These are phyloP conservation scores for Kokia cookei DNA, from an alignment of 441 rosid species.

Conservation along the genomic window DNA sequence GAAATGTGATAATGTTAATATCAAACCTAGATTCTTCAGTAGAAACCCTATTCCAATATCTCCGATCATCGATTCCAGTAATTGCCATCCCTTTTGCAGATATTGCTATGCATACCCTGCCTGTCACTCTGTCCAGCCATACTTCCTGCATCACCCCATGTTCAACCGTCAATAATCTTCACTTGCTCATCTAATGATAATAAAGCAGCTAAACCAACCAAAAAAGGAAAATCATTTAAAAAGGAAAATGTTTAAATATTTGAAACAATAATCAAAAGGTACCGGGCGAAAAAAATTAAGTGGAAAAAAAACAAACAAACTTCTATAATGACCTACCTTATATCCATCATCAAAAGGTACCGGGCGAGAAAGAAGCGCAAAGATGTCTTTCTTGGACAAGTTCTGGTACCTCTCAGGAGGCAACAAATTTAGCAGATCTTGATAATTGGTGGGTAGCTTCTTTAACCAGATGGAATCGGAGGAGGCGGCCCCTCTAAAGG, in stretches of 20 bases:
- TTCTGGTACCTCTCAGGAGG: slow-evolving; percentile 47
- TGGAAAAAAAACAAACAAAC: background rate
- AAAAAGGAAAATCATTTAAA: background rate
- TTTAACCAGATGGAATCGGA: slow-evolving; percentile 59
- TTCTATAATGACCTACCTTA: slow-evolving; percentile 33
- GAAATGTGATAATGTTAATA: background rate
- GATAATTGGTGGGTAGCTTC: slow-evolving; percentile 45
- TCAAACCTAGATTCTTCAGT: slow-evolving; percentile 90
- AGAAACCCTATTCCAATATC: slow-evolving; percentile 89
- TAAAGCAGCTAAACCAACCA: slow-evolving; percentile 7
- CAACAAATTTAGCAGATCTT: slow-evolving; percentile 43
- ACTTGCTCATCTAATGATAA: background rate
- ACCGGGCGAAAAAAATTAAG: background rate
- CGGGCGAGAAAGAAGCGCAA: slow-evolving; percentile 56
- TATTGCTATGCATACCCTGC: slow-evolving; percentile 75
- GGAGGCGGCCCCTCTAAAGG: slow-evolving; percentile 57
- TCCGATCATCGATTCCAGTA: slow-evolving; percentile 82
- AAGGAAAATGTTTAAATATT: background rate
- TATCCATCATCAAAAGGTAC: slow-evolving; percentile 57
- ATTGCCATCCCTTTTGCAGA: slow-evolving; percentile 84
- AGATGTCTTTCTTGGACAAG: slow-evolving; percentile 45
- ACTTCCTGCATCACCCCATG: slow-evolving; percentile 48
- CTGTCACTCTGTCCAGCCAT: slow-evolving; percentile 88
- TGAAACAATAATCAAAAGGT: background rate
- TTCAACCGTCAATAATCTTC: background rate